Conservation (phyloP, 1,139 yeast species). For the Blastobotrys illinoisensis region DNA sequence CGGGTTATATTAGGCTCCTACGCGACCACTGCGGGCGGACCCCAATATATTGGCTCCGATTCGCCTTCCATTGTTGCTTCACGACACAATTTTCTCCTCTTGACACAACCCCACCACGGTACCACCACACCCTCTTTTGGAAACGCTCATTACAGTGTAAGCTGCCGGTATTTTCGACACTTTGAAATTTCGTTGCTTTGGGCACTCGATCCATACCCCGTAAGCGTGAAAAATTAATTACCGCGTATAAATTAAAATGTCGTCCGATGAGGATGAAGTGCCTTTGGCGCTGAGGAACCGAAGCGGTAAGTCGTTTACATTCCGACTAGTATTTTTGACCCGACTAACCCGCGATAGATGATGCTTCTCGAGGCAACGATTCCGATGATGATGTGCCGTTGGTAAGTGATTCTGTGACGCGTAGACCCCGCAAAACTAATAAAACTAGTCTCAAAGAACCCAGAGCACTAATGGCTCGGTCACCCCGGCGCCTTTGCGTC, state of each 20-base stretch:
- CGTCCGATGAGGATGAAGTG: constrained; percentile 12
- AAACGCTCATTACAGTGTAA: neutral
- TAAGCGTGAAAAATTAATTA: neutral
- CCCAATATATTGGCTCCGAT: neutral
- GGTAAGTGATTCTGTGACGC: neutral
- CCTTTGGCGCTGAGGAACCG: constrained; percentile 9
- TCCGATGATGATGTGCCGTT: neutral
- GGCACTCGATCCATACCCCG: neutral
- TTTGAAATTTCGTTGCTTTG: neutral
- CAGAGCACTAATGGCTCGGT: neutral
- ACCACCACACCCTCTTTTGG: neutral
- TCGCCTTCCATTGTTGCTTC: neutral
- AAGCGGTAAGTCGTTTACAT: neutral
- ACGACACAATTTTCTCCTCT: neutral
- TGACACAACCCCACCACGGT: neutral
- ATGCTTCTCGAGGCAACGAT: neutral
- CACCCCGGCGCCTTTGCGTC: neutral
- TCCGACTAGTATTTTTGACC: neutral
- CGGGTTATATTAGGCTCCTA: neutral
- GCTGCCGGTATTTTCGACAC: neutral
- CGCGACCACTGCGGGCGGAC: constrained; percentile 1
- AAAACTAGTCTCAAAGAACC: neutral
- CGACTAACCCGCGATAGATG: neutral
- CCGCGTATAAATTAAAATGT: neutral
- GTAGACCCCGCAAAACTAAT: neutral